These are phyloP conservation scores for Stachybotrys chlorohalonatus DNA, from an alignment of 2,329 filamentous ascomycete species.

Conservation along the genomic window DNA sequence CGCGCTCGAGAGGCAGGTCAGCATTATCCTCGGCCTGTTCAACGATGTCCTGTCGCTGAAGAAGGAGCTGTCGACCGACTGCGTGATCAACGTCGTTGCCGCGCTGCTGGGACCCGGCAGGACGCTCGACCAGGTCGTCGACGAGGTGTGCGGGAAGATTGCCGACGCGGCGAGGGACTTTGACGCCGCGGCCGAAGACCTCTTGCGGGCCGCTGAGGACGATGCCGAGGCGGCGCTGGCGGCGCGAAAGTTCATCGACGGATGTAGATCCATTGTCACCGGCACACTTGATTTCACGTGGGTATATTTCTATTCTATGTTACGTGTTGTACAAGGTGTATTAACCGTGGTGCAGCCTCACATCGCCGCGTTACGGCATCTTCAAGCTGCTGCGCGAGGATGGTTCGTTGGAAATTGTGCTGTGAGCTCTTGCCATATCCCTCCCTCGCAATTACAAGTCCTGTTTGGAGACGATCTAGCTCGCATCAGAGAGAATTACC, in stretches of 20 bases:
- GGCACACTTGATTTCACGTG: constrained; percentile 24
- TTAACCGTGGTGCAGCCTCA: constrained; percentile 14
- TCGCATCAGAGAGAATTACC: too few species aligned
- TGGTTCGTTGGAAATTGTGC: constrained; percentile 20
- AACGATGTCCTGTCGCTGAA: constrained; percentile 22
- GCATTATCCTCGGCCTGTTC: constrained; percentile 13
- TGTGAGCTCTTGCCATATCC: constrained; percentile 8
- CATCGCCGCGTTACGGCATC: constrained; percentile 22
- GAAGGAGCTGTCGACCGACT: constrained; percentile 18
- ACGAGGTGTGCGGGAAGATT: constrained; percentile 12
- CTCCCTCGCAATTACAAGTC: background rate
- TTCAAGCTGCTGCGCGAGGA: constrained; percentile 18
- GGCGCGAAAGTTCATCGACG: constrained; percentile 17
- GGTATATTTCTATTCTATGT: constrained; percentile 3
- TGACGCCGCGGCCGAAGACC: constrained; percentile 9
- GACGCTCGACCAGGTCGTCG: constrained; percentile 12
- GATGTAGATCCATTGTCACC: constrained; percentile 17
- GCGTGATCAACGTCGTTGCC: constrained; percentile 19
- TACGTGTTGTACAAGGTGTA: background rate
- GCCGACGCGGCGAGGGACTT: constrained; percentile 11
- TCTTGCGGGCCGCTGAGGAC: constrained; percentile 4
- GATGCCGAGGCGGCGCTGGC: constrained; percentile 6
- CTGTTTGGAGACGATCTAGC: background rate
- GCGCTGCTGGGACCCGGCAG: constrained; percentile 12
- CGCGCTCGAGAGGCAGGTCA: constrained; percentile 14